A percentile compares a stretch with the other conserved stretches of the same genome.
Evolutionary conservation across 1,284 basidiomycete genomes (phyloP).

Genomic region (Ceratobasidium sp.): DNA sequence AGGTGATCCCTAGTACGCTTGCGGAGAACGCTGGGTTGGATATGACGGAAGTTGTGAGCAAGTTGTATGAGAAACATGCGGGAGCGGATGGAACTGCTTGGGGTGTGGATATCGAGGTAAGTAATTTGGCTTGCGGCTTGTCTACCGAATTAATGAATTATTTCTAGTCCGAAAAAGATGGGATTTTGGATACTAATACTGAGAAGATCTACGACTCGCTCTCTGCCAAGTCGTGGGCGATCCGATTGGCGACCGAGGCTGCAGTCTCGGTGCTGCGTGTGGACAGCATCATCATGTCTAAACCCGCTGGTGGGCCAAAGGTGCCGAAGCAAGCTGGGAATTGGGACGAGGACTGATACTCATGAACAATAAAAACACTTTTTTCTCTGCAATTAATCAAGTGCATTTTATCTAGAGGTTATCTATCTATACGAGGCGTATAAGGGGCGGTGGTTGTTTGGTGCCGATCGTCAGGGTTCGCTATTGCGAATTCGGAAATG

Average conservation of each 20-base stretch:
- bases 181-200: slow-evolving; percentile 72
- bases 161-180: slow-evolving; percentile 78
- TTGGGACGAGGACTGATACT: slow-evolving; percentile 77
- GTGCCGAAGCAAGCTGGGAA: slow-evolving; percentile 85
- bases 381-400: slow-evolving; percentile 21
- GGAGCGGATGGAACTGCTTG: slow-evolving; percentile 74
- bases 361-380: slow-evolving; percentile 4
- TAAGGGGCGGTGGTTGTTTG: not conserved
- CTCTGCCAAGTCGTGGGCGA: slow-evolving; percentile 91
- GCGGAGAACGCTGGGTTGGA: slow-evolving; percentile 98
- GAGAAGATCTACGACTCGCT: slow-evolving; percentile 86
- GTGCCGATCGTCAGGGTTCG: not conserved
- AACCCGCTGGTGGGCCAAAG: slow-evolving; percentile 89
- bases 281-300: slow-evolving; percentile 98
- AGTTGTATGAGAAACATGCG: slow-evolving; percentile 92
- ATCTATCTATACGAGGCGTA: not conserved
- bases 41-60: slow-evolving; percentile 92
- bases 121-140: slow-evolving; percentile 43
- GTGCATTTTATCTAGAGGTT: not conserved
- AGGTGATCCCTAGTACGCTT: slow-evolving; percentile 93
- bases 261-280: slow-evolving; percentile 95
- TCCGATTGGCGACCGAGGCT: slow-evolving; percentile 91
- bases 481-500: no score
- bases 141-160: slow-evolving; percentile 2
- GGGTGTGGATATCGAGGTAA: slow-evolving; percentile 95